phyloP scores from a whole-genome alignment of 495 filamentous ascomycete genomes.

The Trichoderma erinaceum region DNA sequence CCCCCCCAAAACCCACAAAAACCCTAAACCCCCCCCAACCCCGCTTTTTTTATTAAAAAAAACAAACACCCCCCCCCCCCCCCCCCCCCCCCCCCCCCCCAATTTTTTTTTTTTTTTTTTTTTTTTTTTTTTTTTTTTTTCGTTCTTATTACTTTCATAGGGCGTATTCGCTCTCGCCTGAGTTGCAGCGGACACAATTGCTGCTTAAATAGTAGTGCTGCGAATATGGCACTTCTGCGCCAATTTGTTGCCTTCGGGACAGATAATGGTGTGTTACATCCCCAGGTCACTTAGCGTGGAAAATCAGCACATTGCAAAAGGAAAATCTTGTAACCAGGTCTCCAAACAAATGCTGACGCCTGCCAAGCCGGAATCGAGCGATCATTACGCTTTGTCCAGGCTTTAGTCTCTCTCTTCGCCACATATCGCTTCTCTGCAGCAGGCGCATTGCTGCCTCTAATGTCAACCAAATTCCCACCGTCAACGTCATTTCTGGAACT shows the following conservation, averaged over 20 bases:
- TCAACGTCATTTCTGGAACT: slow-evolving; percentile 18
- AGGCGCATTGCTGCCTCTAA: slow-evolving; percentile 22
- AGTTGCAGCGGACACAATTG: no score
- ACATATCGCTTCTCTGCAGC: slow-evolving; percentile 28
- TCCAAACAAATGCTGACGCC: slow-evolving; percentile 17
- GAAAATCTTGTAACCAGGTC: slow-evolving; percentile 7
- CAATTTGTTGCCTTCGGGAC: slow-evolving; percentile 38
- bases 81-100: no score
- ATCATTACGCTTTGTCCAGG: slow-evolving; percentile 55
- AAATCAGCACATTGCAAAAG: slow-evolving; percentile 4
- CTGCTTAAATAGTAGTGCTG: no score
- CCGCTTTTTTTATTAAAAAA: no score
- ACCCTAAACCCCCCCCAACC: no score
- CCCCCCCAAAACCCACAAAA: no score
- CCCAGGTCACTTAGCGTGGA: slow-evolving; percentile 4
- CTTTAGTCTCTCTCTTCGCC: slow-evolving; percentile 43
- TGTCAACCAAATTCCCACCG: slow-evolving; percentile 19
- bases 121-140: no score
- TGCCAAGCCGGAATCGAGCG: slow-evolving; percentile 53
- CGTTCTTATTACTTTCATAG: no score
- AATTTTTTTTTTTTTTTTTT: no score
- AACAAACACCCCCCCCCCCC: no score
- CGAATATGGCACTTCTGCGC: background rate
- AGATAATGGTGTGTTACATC: slow-evolving; percentile 34
- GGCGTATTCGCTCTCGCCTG: no score